These are phyloP conservation scores for Euclidium syriacum DNA, from an alignment of 345 rosid species.

Conservation along the genomic window DNA sequence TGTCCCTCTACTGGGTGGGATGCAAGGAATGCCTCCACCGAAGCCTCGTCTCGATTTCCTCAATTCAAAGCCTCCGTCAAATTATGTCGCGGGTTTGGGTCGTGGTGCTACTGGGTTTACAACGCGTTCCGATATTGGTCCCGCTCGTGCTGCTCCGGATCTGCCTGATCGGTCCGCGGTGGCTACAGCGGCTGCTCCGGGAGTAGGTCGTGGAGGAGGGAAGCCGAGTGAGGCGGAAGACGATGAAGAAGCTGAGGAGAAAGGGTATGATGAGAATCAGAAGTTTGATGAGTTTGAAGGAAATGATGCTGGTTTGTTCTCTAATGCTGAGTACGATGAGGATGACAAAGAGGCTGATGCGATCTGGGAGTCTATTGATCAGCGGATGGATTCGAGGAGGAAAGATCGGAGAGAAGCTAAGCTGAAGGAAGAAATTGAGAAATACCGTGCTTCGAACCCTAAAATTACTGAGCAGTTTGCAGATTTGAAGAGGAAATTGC, in stretches of 20 bases:
- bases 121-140: conserved; percentile 96
- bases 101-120: conserved; percentile 98
- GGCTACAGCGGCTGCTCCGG: conserved; percentile 34
- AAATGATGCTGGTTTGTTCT: conserved; percentile 90
- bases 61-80: conserved; percentile 73
- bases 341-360: conserved; percentile 96
- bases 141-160: conserved; percentile 92
- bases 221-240: conserved; percentile 72
- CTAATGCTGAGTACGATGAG: conserved; percentile 85
- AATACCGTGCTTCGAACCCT: conserved; percentile 86
- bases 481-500: conserved; percentile 79
- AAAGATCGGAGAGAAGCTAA: conserved; percentile 85
- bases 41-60: conserved; percentile 85
- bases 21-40: conserved; percentile 43
- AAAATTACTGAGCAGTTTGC: conserved; percentile 92
- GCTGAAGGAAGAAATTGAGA: conserved; percentile 81
- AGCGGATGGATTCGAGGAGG: conserved; percentile 88
- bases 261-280: conserved; percentile 90
- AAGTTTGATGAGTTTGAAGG: conserved; percentile 97
- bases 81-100: conserved; percentile 92
- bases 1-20: conserved; percentile 79
- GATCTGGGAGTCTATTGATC: conserved; percentile 84
- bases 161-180: conserved; percentile 72
- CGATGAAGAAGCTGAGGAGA: conserved; percentile 82
- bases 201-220: conserved; percentile 62